A percentile compares a stretch with the other conserved stretches of the same genome.
phyloP scores from a whole-genome alignment of 768 basidiomycete species.

The Lyophyllum shimeji region DNA sequence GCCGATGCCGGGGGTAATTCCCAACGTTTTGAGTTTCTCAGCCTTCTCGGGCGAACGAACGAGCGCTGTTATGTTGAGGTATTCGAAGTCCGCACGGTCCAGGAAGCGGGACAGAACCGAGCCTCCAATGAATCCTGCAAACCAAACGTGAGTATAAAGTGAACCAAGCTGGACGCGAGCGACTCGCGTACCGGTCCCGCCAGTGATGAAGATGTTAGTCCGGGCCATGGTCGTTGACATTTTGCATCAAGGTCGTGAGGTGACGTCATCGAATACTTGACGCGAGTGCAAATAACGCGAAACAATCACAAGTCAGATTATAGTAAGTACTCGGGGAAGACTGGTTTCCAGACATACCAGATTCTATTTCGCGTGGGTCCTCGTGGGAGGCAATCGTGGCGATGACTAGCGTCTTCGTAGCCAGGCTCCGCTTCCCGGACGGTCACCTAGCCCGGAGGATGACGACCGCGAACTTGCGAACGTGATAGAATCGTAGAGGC shows the following conservation, averaged over 20 bases:
- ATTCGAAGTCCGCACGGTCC: conserved; percentile 28
- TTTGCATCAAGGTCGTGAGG: no score
- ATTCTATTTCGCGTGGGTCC: neutral
- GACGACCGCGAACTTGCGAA: no score
- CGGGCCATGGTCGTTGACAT: neutral
- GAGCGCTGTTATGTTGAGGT: conserved; percentile 42
- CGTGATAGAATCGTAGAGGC: no score
- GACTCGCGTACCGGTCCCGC: neutral
- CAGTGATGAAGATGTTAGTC: neutral
- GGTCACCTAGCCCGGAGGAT: no score
- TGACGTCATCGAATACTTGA: no score
- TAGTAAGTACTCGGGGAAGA: no score
- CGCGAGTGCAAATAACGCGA: no score
- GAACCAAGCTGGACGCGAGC: neutral
- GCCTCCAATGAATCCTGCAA: conserved; percentile 47
- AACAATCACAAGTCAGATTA: neutral
- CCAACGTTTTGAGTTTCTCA: conserved; percentile 35
- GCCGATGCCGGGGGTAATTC: conserved; percentile 39
- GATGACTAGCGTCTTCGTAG: neutral
- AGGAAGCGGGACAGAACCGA: conserved; percentile 41
- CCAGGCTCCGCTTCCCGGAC: neutral
- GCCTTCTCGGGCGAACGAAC: conserved; percentile 46
- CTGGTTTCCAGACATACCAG: neutral
- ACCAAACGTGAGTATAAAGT: neutral
- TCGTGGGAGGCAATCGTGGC: neutral